Percentiles rank a stretch among this genome's conserved stretches.
Conservation (phyloP, 352 stramenopile genomes). For the Pseudoperonospora humuli region DNA sequence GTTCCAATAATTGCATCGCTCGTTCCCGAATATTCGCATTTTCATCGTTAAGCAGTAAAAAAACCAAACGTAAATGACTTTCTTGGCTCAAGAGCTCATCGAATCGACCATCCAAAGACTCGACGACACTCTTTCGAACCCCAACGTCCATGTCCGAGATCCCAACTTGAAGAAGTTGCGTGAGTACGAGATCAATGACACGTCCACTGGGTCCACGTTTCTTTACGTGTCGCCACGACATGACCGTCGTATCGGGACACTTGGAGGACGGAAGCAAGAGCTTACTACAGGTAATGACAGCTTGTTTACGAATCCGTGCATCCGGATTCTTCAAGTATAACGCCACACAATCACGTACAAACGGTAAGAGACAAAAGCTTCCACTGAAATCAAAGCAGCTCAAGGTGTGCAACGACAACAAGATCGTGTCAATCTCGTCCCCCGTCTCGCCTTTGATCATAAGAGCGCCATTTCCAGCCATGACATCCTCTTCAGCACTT, state of each 20-base stretch:
- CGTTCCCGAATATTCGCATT: constrained; percentile 80
- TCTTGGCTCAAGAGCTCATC: constrained; percentile 91
- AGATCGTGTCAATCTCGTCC: constrained; percentile 65
- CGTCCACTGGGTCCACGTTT: constrained; percentile 77
- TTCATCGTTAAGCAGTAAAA: constrained; percentile 95
- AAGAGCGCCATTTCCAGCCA: constrained; percentile 18
- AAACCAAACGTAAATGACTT: constrained; percentile 89
- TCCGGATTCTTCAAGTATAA: constrained; percentile 90
- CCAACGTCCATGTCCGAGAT: constrained; percentile 88
- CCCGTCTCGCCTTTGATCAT: constrained; percentile 73
- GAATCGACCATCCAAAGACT: constrained; percentile 89
- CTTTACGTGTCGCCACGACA: constrained; percentile 53
- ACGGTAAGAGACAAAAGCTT: constrained; percentile 92
- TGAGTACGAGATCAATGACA: constrained; percentile 92
- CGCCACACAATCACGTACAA: constrained; percentile 91
- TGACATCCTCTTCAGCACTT: constrained; percentile 21
- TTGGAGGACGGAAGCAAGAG: constrained; percentile 44
- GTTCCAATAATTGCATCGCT: constrained; percentile 90
- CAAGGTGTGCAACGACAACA: constrained; percentile 91
- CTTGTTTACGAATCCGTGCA: constrained; percentile 86
- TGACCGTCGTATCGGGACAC: constrained; percentile 13
- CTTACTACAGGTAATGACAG: constrained; percentile 76
- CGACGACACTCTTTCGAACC: constrained; percentile 91
- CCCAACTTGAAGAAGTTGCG: constrained; percentile 87
- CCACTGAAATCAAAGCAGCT: constrained; percentile 90